Conservation (phyloP, 1,139 yeast genomes). For the Taphrina communis region DNA sequence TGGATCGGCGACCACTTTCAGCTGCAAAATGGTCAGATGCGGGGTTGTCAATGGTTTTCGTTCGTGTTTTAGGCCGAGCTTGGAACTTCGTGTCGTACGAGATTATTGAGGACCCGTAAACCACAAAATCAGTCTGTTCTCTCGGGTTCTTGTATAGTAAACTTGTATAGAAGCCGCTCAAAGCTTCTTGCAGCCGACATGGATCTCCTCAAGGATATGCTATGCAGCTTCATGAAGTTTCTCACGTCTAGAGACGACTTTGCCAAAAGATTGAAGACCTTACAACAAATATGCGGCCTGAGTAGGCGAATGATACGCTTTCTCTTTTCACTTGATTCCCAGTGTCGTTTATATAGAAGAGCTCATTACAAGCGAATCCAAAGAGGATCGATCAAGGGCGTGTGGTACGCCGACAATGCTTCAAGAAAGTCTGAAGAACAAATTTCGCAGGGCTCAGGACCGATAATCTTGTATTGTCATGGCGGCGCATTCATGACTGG, state of each 20-base stretch:
- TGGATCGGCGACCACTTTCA: background rate
- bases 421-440: slow-evolving; percentile 9
- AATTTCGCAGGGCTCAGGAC: slow-evolving; percentile 23
- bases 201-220: slow-evolving; percentile 27
- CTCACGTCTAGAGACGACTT: slow-evolving; percentile 18
- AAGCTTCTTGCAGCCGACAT: background rate
- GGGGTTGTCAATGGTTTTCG: background rate
- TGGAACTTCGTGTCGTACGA: background rate
- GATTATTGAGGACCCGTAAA: background rate
- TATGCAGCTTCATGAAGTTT: slow-evolving; percentile 17
- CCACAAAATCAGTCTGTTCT: background rate
- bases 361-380: slow-evolving; percentile 22
- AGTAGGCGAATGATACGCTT: slow-evolving; percentile 15
- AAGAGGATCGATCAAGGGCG: slow-evolving; percentile 27
- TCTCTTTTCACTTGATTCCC: slow-evolving; percentile 8
- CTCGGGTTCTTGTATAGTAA: too few species aligned
- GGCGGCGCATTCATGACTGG: slow-evolving; percentile 38
- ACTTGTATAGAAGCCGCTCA: too few species aligned
- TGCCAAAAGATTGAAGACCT: slow-evolving; percentile 5
- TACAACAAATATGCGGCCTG: slow-evolving; percentile 1
- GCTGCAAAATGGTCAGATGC: background rate
- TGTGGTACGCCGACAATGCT: slow-evolving; percentile 32
- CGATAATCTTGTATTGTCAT: slow-evolving; percentile 28
- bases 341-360: slow-evolving; percentile 14
- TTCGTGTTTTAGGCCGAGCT: background rate